These are phyloP conservation scores for Suillus variegatus DNA, from an alignment of 768 basidiomycete species.

Conservation along the genomic window DNA sequence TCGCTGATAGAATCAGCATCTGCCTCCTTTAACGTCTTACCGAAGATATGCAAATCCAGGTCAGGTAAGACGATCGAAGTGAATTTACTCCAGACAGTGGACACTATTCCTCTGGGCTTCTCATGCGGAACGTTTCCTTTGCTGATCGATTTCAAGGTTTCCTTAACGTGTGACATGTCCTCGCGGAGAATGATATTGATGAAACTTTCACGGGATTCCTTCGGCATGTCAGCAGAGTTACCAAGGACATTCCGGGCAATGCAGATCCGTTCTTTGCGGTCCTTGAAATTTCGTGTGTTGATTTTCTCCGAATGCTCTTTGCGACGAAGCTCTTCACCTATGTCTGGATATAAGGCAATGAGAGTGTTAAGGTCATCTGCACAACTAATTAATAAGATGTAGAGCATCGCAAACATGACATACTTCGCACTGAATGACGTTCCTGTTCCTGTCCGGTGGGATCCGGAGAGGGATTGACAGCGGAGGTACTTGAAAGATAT, in stretches of 20 bases:
- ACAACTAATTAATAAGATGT: not conserved
- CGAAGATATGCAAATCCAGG: not conserved
- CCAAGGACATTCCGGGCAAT: conserved; percentile 11
- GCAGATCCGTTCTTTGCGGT: conserved; percentile 18
- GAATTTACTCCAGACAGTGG: not conserved
- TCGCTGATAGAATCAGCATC: conserved; percentile 11
- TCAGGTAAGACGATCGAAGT: not conserved
- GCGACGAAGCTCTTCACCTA: not conserved
- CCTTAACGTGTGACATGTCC: not conserved
- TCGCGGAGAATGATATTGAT: conserved; percentile 10
- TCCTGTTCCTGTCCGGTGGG: not conserved
- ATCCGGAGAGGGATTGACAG: no score
- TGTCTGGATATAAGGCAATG: conserved; percentile 17
- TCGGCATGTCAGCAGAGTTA: not conserved
- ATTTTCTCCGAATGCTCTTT: conserved; percentile 13
- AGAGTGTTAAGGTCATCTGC: conserved; percentile 15
- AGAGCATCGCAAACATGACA: not conserved
- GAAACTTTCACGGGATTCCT: not conserved
- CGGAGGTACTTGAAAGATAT: not conserved
- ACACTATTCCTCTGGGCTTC: not conserved
- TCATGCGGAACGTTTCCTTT: not conserved
- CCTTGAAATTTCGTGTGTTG: conserved; percentile 1
- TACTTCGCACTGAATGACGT: not conserved
- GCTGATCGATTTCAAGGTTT: not conserved
- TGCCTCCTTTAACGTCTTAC: conserved; percentile 7